These are phyloP conservation scores for Lichenothelia convexa DNA, from an alignment of 495 filamentous ascomycete species.

Conservation along the genomic window DNA sequence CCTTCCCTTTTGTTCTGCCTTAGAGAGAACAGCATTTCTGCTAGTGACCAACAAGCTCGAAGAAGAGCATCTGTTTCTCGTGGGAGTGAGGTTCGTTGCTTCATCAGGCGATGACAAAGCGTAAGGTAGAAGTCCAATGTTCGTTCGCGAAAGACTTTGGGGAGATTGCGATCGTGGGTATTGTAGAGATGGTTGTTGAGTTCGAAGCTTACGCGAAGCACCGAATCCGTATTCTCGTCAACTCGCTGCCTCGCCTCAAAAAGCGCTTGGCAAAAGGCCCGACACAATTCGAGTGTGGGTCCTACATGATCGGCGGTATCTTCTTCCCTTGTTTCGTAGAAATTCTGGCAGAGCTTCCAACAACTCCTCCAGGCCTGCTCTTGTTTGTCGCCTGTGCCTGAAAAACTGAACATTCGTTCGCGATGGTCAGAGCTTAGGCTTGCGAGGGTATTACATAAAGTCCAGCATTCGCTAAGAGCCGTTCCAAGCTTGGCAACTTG, in stretches of 20 bases:
- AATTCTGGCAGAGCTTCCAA: conserved; percentile 74
- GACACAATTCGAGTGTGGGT: conserved; percentile 67
- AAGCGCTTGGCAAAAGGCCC: conserved; percentile 77
- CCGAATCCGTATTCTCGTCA: conserved; percentile 63
- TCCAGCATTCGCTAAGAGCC: conserved; percentile 83
- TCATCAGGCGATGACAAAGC: conserved; percentile 82
- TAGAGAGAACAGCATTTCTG: conserved; percentile 86
- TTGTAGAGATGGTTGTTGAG: conserved; percentile 90
- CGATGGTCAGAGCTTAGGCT: conserved; percentile 71
- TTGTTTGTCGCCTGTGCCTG: conserved; percentile 51
- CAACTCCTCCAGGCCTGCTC: conserved; percentile 82
- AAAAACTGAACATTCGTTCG: conserved; percentile 51
- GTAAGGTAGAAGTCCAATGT: conserved; percentile 91
- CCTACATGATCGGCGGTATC: conserved; percentile 52
- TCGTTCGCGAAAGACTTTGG: conserved; percentile 73
- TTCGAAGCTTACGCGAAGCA: conserved; percentile 80
- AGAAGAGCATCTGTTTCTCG: conserved; percentile 70
- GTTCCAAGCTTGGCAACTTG: conserved; percentile 57
- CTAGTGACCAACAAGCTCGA: conserved; percentile 73
- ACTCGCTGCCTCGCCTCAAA: conserved; percentile 65
- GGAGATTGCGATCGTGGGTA: conserved; percentile 68
- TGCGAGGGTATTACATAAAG: conserved; percentile 77
- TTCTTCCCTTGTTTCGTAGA: conserved; percentile 66
- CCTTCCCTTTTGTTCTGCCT: conserved; percentile 65
- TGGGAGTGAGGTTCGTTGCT: conserved; percentile 58